Evolutionary conservation across 257 asterid species (phyloP).

Genomic region (Nicotiana sylvestris): DNA sequence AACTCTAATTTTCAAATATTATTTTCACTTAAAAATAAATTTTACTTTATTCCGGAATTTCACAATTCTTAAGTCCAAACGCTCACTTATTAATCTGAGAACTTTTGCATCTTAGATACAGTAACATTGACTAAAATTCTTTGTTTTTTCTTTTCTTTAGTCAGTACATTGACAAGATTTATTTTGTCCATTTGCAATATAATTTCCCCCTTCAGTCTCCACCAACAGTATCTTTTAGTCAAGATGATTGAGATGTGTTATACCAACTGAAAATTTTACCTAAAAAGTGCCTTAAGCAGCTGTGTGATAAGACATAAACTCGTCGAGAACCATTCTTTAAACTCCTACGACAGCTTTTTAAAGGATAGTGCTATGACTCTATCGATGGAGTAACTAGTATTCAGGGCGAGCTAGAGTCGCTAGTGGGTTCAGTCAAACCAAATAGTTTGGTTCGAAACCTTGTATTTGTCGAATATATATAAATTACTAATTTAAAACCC

Average conservation of each 20-base stretch:
- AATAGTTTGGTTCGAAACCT: no score
- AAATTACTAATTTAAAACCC: no score
- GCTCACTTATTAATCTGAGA: not conserved
- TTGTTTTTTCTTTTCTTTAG: not conserved
- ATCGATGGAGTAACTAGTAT: not conserved
- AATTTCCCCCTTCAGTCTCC: not conserved
- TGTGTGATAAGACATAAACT: constrained; percentile 26
- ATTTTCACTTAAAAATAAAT: no score
- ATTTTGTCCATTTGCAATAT: constrained; percentile 9
- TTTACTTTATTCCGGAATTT: no score
- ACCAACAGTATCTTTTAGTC: constrained; percentile 9
- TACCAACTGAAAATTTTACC: not conserved
- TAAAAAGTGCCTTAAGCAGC: constrained; percentile 3
- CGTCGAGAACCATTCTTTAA: constrained; percentile 24
- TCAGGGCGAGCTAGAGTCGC: no score
- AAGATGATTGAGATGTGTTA: not conserved
- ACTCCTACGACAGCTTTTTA: constrained; percentile 7
- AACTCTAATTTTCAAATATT: no score
- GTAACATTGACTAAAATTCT: constrained; percentile 6
- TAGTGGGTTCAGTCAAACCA: no score
- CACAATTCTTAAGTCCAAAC: no score
- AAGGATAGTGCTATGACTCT: constrained; percentile 7
- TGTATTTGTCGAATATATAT: no score
- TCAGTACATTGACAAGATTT: constrained; percentile 13
- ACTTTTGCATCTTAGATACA: constrained; percentile 1